phyloP scores from a whole-genome alignment of 192 early-diverging fungal species.

The Oehlia diaphana region DNA sequence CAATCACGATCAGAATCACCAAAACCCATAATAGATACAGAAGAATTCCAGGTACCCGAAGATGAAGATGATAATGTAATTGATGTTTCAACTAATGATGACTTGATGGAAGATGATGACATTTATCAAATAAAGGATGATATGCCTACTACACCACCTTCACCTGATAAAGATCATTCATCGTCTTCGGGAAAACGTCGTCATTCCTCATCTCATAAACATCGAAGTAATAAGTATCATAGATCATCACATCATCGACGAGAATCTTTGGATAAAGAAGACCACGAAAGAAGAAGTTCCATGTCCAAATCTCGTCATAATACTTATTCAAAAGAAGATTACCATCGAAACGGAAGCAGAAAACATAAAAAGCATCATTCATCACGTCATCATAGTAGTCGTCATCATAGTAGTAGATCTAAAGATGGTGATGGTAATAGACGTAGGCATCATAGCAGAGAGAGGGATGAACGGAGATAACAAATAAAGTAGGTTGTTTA shows the following conservation, averaged over 20 bases:
- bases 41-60: conserved; percentile 1
- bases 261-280: conserved; percentile 16
- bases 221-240: conserved; percentile 10
- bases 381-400: conserved; percentile 5
- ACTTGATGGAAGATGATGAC: not conserved
- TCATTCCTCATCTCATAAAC: conserved; percentile 12
- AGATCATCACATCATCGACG: conserved; percentile 18
- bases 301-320: conserved; percentile 1
- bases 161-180: not conserved
- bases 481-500: not conserved
- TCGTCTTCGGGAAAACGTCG: conserved; percentile 8
- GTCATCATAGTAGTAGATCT: conserved; percentile 5
- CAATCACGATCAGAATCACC: not conserved
- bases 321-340: conserved; percentile 14
- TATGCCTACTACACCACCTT: conserved; percentile 3
- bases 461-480: not conserved
- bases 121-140: not conserved
- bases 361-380: conserved; percentile 21
- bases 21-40: not conserved
- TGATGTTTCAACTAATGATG: conserved; percentile 20
- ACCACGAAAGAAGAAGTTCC: not conserved
- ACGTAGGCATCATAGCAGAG: not conserved
- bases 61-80: conserved; percentile 18
- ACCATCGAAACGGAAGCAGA: not conserved
- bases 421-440: conserved; percentile 1